phyloP scores from a whole-genome alignment of 2,329 filamentous ascomycete genomes.

The Cercospora berteroae region DNA sequence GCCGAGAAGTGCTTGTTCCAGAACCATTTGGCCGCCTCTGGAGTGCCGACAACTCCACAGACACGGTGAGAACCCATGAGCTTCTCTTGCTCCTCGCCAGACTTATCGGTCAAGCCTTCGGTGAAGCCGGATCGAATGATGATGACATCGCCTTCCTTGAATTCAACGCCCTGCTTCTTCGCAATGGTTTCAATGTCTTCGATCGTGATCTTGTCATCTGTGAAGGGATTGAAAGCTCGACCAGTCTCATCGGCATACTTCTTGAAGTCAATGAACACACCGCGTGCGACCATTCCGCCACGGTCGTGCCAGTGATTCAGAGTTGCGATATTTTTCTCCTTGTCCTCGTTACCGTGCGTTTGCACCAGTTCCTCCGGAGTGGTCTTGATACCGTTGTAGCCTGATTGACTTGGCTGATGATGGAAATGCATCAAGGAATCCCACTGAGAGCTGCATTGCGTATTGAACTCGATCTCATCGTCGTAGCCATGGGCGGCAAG shows the following conservation, averaged over 20 bases:
- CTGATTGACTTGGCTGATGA: conserved; percentile 41
- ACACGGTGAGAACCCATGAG: conserved; percentile 42
- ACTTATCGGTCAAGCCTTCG: conserved; percentile 43
- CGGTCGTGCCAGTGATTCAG: conserved; percentile 50
- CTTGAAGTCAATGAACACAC: conserved; percentile 58
- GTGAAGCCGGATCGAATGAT: conserved; percentile 56
- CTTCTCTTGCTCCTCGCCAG: conserved; percentile 40
- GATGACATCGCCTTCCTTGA: conserved; percentile 56
- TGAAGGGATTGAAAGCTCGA: conserved; percentile 57
- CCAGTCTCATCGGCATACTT: conserved; percentile 58
- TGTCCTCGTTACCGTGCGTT: conserved; percentile 29
- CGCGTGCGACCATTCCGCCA: conserved; percentile 56
- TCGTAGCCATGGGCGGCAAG: conserved; percentile 41
- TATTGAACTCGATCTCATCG: conserved; percentile 50
- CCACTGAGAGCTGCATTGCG: conserved; percentile 49
- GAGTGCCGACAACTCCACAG: conserved; percentile 48
- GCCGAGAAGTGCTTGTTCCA: conserved; percentile 59
- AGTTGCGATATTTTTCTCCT: conserved; percentile 33
- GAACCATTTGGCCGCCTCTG: conserved; percentile 55
- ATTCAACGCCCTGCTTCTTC: conserved; percentile 43
- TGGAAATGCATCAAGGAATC: conserved; percentile 47
- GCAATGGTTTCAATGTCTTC: conserved; percentile 47
- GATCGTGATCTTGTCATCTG: conserved; percentile 46
- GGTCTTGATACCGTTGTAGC: conserved; percentile 53
- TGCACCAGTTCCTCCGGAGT: conserved; percentile 31